Conservation (phyloP, 306 rosid species). For the Gleditsia sinensis region DNA sequence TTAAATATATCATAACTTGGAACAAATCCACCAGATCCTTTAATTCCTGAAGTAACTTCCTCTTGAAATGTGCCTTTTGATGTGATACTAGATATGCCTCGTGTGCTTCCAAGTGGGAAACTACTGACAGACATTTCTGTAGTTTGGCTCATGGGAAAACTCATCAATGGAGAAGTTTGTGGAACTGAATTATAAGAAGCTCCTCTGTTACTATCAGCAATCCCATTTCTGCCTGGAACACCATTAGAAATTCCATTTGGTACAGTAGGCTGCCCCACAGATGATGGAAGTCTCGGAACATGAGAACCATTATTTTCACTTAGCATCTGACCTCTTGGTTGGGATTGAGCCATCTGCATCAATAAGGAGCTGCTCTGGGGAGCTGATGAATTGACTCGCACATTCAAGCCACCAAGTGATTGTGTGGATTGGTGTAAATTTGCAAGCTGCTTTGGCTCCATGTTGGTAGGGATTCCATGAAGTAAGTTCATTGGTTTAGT, state of each 20-base stretch:
- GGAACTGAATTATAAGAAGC: conserved; percentile 55
- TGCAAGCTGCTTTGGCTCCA: conserved; percentile 88
- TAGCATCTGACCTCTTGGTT: conserved; percentile 67
- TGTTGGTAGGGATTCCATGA: conserved; percentile 88
- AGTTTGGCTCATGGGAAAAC: conserved; percentile 66
- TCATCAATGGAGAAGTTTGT: conserved; percentile 63
- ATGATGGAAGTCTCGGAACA: conserved; percentile 53
- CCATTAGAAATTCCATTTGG: conserved; percentile 56
- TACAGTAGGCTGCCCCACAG: conserved; percentile 57
- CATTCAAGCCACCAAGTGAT: conserved; percentile 58
- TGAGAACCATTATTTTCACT: conserved; percentile 55
- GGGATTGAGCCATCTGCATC: conserved; percentile 70
- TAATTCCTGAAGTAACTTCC: conserved; percentile 54
- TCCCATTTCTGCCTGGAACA: conserved; percentile 61
- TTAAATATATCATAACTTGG: conserved; percentile 68
- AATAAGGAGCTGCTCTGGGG: conserved; percentile 57
- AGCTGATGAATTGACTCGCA: conserved; percentile 59
- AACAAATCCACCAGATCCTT: conserved; percentile 50
- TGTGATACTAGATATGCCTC: conserved; percentile 50
- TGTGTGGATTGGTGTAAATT: conserved; percentile 77
- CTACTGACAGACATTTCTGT: conserved; percentile 52
- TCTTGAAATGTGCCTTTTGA: conserved; percentile 55
- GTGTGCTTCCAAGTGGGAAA: conserved; percentile 69
- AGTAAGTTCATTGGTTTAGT: conserved; percentile 73
- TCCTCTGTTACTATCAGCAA: conserved; percentile 53